These are phyloP conservation scores for Agrocybe praecox DNA, from an alignment of 768 basidiomycete genomes.

Conservation along the genomic window DNA sequence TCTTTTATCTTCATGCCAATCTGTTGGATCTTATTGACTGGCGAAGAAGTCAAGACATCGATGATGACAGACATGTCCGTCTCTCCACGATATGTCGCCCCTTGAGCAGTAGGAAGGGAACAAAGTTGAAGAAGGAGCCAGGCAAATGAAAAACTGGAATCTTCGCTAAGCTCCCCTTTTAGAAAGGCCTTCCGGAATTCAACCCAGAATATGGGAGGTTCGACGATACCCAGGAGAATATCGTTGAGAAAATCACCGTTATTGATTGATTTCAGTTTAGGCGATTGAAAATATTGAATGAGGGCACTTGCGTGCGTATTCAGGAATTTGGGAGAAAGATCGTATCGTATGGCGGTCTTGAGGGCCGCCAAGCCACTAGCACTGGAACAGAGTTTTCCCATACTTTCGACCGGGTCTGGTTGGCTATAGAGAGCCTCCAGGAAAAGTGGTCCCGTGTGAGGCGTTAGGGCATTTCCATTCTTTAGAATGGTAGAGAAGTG, in stretches of 20 bases:
- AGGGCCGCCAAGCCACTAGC: conserved; percentile 36
- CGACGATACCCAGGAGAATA: conserved; percentile 41
- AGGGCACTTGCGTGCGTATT: conserved; percentile 42
- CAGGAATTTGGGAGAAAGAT: conserved; percentile 39
- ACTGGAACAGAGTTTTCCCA: conserved; percentile 36
- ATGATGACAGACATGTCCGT: conserved; percentile 33
- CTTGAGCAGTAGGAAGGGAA: conserved; percentile 33
- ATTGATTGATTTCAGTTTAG: conserved; percentile 35
- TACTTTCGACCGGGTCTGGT: conserved; percentile 34
- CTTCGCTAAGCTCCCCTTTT: conserved; percentile 28
- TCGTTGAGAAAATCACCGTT: conserved; percentile 42
- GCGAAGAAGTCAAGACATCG: conserved; percentile 22
- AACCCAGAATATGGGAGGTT: conserved; percentile 56
- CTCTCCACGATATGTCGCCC: conserved; percentile 37
- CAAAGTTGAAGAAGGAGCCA: conserved; percentile 52
- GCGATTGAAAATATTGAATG: conserved; percentile 37
- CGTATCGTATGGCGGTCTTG: conserved; percentile 41
- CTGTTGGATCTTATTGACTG: conserved; percentile 22
- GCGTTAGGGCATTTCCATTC: conserved; percentile 27
- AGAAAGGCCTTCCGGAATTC: conserved; percentile 37
- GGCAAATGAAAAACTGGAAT: conserved; percentile 40
- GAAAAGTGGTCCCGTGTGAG: conserved; percentile 33
- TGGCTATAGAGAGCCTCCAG: conserved; percentile 47
- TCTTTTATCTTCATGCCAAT: conserved; percentile 34
- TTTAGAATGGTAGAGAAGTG: conserved; percentile 33